Base-by-base conservation (phyloP, 176 grass and related monocot species). In the Saccharum officinarum region DNA sequence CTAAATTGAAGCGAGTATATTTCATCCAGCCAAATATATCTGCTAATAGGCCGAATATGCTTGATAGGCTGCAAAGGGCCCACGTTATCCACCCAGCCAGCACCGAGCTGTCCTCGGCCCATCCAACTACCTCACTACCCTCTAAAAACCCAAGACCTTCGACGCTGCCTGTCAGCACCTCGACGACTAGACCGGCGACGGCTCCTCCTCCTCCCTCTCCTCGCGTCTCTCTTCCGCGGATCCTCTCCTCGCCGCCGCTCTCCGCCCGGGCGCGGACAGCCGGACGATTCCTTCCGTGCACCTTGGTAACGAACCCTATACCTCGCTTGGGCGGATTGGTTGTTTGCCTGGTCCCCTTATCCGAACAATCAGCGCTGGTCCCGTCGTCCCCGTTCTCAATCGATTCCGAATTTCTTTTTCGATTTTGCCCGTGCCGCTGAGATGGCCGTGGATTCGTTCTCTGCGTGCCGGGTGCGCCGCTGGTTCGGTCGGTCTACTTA, bases 91-190 rank as follows among this genome's bases (percentile, higher is more conserved):
- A 41, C 34, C 34, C 34, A 36, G 34, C 34, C 34, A 36, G 34
- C 34, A 36, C 37, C 18, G 3, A 55, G 1, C 22, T 0, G 55
- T 69, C 17, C 69, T 25, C 69, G 22, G 39, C 22, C 69, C 22
- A 26, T 20, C 67, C 22, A 44, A 44, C 69, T 71, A 11, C 55
- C 76, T 28, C 10, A 38, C 52, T 54, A n/a, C 39, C 14, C 13
- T 63, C 57, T 15, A 64, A 45, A 76, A 79, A 44, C 38, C 59
- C 59, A 75, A 79, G 39, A 65, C 77, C 76, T 4, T 5, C 37
- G 1, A 0, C 39, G 0, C 69, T 2, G 10, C 3, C 0, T 38
- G 22, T 8, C 11, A 28, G 28, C 18, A 22, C 5, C 36, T 64
- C 77, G 59, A 45, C 59, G n/a, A 6, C 45, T 17, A 3, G 3